A percentile compares a stretch with the other conserved stretches of the same genome.
Conservation (phyloP, 441 rosid species). For the Corymbia citriodora region DNA sequence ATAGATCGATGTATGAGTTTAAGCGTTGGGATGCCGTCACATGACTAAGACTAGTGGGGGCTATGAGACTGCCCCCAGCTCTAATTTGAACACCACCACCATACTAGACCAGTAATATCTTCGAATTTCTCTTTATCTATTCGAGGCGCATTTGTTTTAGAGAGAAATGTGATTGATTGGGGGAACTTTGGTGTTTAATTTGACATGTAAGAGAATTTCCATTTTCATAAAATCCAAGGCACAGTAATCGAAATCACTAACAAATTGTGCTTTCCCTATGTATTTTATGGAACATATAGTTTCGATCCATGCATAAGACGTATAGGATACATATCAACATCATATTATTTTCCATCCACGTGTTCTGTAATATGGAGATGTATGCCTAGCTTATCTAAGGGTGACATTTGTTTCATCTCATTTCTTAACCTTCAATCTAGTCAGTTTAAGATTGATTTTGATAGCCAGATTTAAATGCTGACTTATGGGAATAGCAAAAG, state of each 20-base stretch:
- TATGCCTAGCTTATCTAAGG: too few relatives aligned
- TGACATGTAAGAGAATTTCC: not conserved
- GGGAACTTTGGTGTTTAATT: not conserved
- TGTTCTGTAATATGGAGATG: too few relatives aligned
- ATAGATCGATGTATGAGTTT: not conserved
- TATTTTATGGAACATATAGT: not conserved
- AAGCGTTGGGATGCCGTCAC: not conserved
- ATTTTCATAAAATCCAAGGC: not conserved
- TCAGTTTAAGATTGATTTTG: not conserved
- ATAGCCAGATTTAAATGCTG: too few relatives aligned
- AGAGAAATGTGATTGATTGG: not conserved
- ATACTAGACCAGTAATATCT: not conserved
- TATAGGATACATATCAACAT: not conserved
- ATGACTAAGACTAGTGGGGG: not conserved
- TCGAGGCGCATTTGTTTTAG: not conserved
- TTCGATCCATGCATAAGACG: not conserved
- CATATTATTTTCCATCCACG: too few relatives aligned
- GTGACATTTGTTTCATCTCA: not conserved
- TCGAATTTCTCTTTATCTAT: not conserved
- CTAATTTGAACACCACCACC: not conserved
- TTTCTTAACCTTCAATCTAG: not conserved
- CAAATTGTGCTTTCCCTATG: not conserved
- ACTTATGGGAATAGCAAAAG: not conserved
- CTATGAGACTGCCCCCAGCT: not conserved
- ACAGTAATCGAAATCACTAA: not conserved